These are phyloP conservation scores for Fusarium transvaalense DNA, from an alignment of 2,329 filamentous ascomycete genomes.

Conservation along the genomic window DNA sequence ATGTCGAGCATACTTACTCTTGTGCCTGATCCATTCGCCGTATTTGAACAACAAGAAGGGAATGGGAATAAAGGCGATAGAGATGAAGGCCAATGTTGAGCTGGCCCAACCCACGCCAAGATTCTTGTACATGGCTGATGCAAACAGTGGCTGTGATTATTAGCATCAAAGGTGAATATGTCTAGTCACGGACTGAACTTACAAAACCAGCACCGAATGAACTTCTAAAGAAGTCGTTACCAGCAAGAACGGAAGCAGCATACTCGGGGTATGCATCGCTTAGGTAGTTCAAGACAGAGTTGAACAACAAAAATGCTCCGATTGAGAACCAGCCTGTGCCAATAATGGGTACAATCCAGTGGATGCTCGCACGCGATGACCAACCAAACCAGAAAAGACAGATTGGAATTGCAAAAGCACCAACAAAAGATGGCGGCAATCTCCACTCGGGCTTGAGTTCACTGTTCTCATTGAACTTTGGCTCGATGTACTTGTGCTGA, in stretches of 20 bases:
- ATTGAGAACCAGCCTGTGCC: constrained; percentile 8
- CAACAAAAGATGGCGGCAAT: constrained; percentile 65
- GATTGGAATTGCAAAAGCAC: constrained; percentile 69
- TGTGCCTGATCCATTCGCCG: neutral
- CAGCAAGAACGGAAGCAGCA: constrained; percentile 12
- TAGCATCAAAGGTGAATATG: neutral
- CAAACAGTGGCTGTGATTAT: neutral
- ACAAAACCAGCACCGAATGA: constrained; percentile 11
- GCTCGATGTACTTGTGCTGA: constrained; percentile 18
- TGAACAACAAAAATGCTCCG: constrained; percentile 11
- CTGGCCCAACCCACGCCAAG: constrained; percentile 6
- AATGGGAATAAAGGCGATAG: constrained; percentile 6
- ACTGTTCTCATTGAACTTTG: constrained; percentile 11
- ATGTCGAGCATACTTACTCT: neutral
- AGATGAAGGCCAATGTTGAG: constrained; percentile 7
- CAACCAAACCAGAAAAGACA: constrained; percentile 35
- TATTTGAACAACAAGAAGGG: constrained; percentile 7
- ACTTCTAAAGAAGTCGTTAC: constrained; percentile 11
- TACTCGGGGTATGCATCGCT: constrained; percentile 19
- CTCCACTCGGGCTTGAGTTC: constrained; percentile 6
- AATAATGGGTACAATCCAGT: constrained; percentile 16
- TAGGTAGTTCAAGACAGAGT: constrained; percentile 25
- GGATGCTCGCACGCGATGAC: constrained; percentile 6
- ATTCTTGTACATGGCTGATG: constrained; percentile 1
- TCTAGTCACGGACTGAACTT: neutral